These are phyloP conservation scores for Lepidium campestre DNA, from an alignment of 441 rosid species.

Conservation along the genomic window DNA sequence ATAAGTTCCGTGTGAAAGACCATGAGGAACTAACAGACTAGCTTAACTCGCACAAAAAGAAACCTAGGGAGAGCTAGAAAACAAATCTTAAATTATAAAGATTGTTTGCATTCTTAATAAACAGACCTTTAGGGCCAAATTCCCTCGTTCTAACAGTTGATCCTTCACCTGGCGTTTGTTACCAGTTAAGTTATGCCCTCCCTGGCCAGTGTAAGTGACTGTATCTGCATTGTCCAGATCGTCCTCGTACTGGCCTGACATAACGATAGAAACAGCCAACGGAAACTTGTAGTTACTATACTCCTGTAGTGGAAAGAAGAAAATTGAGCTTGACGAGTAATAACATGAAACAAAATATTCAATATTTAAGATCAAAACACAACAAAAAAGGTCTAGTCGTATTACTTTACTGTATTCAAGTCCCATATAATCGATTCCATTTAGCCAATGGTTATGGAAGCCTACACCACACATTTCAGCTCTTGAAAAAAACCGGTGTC, in stretches of 20 bases:
- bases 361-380: not conserved
- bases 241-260: constrained; percentile 92
- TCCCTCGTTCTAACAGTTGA: constrained; percentile 68
- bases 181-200: constrained; percentile 74
- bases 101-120: not conserved
- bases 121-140: constrained; percentile 75
- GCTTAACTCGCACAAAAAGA: constrained; percentile 1
- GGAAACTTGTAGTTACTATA: constrained; percentile 44
- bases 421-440: constrained; percentile 87
- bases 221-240: constrained; percentile 85
- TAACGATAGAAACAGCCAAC: constrained; percentile 60
- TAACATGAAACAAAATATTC: not conserved
- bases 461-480: constrained; percentile 89
- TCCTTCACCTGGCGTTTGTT: constrained; percentile 72
- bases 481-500: constrained; percentile 79
- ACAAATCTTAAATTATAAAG: not conserved
- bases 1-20: not conserved
- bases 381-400: not conserved
- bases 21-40: not conserved
- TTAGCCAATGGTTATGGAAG: constrained; percentile 83
- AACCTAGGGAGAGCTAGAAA: constrained; percentile 1
- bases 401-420: constrained; percentile 7
- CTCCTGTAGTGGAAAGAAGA: constrained; percentile 35
- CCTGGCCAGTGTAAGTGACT: constrained; percentile 85
- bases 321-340: not conserved